phyloP scores from a whole-genome alignment of 257 asterid genomes.

The Hygrophila difformis region DNA sequence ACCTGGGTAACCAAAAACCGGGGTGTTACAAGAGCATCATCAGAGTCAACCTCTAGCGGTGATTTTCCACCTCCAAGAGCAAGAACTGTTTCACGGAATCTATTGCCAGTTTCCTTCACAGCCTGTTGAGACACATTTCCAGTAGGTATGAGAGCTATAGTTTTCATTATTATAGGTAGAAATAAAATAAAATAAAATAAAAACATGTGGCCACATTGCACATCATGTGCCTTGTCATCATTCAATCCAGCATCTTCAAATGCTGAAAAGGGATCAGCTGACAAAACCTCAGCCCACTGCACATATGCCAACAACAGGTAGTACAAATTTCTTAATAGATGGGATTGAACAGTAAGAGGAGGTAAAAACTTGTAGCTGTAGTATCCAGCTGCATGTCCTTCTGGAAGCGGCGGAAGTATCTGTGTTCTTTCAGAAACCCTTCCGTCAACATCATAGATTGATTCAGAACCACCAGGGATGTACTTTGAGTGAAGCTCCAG shows the following conservation, averaged over 20 bases:
- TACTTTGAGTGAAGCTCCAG: conserved; percentile 80
- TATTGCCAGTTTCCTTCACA: conserved; percentile 77
- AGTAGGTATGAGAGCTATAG: no score
- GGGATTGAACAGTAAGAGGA: conserved; percentile 2
- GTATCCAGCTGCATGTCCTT: conserved; percentile 97
- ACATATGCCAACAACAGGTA: conserved; percentile 19
- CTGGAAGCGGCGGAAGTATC: conserved; percentile 82
- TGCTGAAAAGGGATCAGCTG: conserved; percentile 99
- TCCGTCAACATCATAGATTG: conserved; percentile 71
- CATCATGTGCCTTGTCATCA: conserved; percentile 55
- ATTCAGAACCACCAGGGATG: conserved; percentile 76
- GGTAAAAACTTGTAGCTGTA: conserved; percentile 83
- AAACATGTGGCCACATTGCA: neutral
- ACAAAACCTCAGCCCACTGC: conserved; percentile 99
- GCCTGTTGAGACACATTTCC: conserved; percentile 44
- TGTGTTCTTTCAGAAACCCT: conserved; percentile 67
- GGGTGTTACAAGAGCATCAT: no score
- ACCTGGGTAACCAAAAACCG: no score
- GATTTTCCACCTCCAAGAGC: conserved; percentile 99
- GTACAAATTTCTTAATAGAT: no score
- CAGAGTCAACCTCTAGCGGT: conserved; percentile 84
- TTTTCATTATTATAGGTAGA: no score
- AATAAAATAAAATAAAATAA: no score
- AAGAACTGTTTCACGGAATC: conserved; percentile 91
- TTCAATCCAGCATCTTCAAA: conserved; percentile 87